Percentiles rank a stretch among this genome's conserved stretches.
These are phyloP conservation scores for Verticillium zaregamsianum DNA, from an alignment of 2,329 filamentous ascomycete species.

Conservation along the genomic window DNA sequence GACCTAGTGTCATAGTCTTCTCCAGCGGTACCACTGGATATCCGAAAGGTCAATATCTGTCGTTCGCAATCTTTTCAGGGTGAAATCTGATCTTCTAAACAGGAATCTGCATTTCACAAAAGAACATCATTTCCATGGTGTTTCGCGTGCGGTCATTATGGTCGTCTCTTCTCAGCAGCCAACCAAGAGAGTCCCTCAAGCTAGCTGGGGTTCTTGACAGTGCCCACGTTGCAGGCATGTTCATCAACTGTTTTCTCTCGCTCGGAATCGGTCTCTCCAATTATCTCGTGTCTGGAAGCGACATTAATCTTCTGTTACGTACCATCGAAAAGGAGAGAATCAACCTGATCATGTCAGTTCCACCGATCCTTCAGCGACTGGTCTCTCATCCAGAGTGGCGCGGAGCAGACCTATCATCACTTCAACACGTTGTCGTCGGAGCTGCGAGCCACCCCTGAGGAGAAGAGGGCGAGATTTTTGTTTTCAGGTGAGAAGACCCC, in stretches of 20 bases:
- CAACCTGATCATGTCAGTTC: not conserved
- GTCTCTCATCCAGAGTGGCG: not conserved
- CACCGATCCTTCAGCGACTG: not conserved
- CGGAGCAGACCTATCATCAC: not conserved
- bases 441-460: too few relatives aligned
- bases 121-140: not conserved
- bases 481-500: too few relatives aligned
- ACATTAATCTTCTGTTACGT: not conserved
- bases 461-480: too few relatives aligned
- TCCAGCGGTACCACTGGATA: not conserved
- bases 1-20: not conserved
- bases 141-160: not conserved
- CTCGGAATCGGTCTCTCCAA: not conserved
- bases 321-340: not conserved
- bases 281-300: not conserved
- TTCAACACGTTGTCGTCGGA: not conserved
- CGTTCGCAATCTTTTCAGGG: too few relatives aligned
- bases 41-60: not conserved
- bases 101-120: not conserved
- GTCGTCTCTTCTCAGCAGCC: not conserved
- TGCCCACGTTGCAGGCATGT: not conserved
- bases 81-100: not conserved
- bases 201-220: not conserved
- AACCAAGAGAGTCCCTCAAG: not conserved
- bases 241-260: not conserved